These are phyloP conservation scores for Sphaerosporella brunnea DNA, from an alignment of 495 filamentous ascomycete species.

Conservation along the genomic window DNA sequence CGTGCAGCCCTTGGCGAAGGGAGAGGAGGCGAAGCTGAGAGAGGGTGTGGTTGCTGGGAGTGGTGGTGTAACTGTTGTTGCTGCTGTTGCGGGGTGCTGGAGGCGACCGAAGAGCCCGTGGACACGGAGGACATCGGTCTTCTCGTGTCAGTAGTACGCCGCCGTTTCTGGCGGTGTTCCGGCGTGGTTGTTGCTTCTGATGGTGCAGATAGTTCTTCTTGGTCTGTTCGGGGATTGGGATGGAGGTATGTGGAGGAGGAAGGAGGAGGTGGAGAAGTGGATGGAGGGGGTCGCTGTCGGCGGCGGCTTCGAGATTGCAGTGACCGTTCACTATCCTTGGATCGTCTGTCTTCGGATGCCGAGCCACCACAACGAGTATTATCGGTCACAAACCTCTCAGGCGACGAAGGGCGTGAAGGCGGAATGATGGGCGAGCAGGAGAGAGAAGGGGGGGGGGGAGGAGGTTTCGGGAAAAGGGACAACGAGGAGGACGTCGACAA, in stretches of 20 bases:
- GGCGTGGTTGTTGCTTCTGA: neutral
- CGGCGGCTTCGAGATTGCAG: neutral
- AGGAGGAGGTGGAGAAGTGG: neutral
- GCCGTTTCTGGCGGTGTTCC: constrained; percentile 4
- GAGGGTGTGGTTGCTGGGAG: constrained; percentile 7
- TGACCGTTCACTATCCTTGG: neutral
- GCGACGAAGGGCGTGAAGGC: constrained; percentile 4
- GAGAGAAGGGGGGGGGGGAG: neutral
- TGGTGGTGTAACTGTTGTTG: constrained; percentile 5
- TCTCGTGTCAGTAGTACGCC: constrained; percentile 11
- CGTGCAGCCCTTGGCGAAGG: neutral
- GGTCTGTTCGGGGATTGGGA: neutral
- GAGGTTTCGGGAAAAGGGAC: too few species aligned
- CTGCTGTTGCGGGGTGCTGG: constrained; percentile 13
- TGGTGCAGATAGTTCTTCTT: too few species aligned
- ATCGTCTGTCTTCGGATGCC: too few species aligned
- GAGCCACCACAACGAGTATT: too few species aligned
- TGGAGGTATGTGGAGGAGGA: neutral
- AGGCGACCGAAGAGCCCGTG: constrained; percentile 17
- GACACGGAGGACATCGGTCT: constrained; percentile 22
- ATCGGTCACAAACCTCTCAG: too few species aligned
- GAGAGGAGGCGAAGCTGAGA: constrained; percentile 5
- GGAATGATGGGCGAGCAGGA: constrained; percentile 1
- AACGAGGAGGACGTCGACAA: too few species aligned
- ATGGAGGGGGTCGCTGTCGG: neutral